Evolutionary conservation across 169 alveolate genomes (phyloP).

Genomic region (Plasmodium yoelii): DNA sequence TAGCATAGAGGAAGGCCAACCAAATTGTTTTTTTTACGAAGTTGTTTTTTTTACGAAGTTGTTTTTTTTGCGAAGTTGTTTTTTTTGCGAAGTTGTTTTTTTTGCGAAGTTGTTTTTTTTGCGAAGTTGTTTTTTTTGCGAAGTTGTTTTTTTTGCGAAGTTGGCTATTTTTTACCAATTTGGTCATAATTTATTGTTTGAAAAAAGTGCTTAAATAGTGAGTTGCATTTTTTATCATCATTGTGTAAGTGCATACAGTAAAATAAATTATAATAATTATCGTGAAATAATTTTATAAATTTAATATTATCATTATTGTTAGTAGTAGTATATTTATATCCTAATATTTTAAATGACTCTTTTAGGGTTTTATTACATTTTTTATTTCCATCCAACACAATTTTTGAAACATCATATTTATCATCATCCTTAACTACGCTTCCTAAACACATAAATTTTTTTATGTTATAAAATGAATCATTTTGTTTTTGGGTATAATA

Average conservation of each 20-base stretch:
- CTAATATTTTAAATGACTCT: slow-evolving; percentile 35
- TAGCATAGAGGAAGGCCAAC: too few relatives aligned
- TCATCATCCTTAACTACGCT: slow-evolving; percentile 41
- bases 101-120: too few relatives aligned
- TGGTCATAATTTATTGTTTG: slow-evolving; percentile 18
- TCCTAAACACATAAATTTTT: slow-evolving; percentile 69
- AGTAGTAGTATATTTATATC: slow-evolving; percentile 50
- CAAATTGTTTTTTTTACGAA: too few relatives aligned
- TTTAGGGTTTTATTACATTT: slow-evolving; percentile 20
- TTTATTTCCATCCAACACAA: slow-evolving; percentile 35
- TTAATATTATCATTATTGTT: slow-evolving; percentile 40
- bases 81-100: too few relatives aligned
- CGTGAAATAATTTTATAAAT: slow-evolving; percentile 42
- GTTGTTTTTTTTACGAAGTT: too few relatives aligned
- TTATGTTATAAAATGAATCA: slow-evolving; percentile 45
- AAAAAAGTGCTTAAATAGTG: slow-evolving; percentile 56
- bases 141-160: too few relatives aligned
- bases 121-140: too few relatives aligned
- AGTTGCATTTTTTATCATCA: slow-evolving; percentile 63
- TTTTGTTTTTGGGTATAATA: slow-evolving; percentile 73
- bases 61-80: too few relatives aligned
- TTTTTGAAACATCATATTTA: slow-evolving; percentile 10
- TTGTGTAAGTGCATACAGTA: slow-evolving; percentile 70
- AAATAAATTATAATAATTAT: slow-evolving; percentile 45
- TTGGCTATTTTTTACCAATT: neutral